phyloP scores from a whole-genome alignment of 1,139 yeast genomes.

The Protomyces pachydermus region DNA sequence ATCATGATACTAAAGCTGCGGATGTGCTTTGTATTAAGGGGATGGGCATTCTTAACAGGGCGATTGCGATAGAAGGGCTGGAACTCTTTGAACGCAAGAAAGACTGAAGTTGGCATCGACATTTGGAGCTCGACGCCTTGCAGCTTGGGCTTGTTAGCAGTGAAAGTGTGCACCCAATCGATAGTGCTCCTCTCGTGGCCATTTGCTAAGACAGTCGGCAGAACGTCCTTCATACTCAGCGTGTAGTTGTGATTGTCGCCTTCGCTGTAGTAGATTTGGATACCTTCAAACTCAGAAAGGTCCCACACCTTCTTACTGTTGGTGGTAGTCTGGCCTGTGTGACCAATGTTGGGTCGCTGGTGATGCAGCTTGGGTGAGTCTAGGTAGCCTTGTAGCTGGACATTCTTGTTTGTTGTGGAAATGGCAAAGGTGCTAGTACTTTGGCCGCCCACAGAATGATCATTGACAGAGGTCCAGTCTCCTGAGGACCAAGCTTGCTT shows the following conservation, averaged over 20 bases:
- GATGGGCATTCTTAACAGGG: conserved; percentile 21
- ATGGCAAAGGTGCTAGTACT: no score
- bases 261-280: conserved; percentile 11
- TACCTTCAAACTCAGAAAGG: conserved; percentile 16
- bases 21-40: conserved; percentile 16
- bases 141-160: neutral
- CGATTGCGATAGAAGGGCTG: conserved; percentile 24
- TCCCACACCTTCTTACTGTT: conserved; percentile 18
- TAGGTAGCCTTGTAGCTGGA: no score
- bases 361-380: no score
- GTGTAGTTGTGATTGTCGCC: conserved; percentile 24
- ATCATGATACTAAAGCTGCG: conserved; percentile 25
- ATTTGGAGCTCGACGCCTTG: neutral
- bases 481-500: no score
- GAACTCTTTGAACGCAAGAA: conserved; percentile 13
- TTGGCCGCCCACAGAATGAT: no score
- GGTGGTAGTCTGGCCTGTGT: conserved; percentile 11
- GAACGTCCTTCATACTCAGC: conserved; percentile 13
- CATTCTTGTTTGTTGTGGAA: no score
- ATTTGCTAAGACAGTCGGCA: conserved; percentile 4
- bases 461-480: no score
- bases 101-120: neutral
- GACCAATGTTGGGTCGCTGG: neutral
- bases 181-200: conserved; percentile 15
- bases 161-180: conserved; percentile 11